Base-by-base conservation (phyloP, 371 early-diverging fungal genomes). In the Batkoa obscura region DNA sequence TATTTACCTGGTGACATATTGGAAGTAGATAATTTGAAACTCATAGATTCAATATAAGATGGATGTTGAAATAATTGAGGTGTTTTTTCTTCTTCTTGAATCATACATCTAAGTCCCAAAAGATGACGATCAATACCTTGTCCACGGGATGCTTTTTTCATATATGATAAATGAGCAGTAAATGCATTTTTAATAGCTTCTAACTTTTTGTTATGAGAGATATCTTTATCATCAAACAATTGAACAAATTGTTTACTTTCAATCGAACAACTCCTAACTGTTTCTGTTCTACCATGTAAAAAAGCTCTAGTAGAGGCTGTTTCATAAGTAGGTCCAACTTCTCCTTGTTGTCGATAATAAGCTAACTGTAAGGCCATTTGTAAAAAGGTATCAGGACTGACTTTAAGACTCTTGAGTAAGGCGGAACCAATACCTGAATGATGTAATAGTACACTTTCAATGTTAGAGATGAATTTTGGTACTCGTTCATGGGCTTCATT, bases 241-340 rank as follows among this genome's bases (percentile, higher is more conserved):
- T 71, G 60, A 43, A 71, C 74, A 63, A 88, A 88, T 1, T 64
- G 75, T 59, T 73, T 66, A 50, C 79, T 72, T 33, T 89, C 88
- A 1, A 58, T 57, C 4, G 84, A 79, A 61, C 81, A 74, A 45
- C 78, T 72, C 10, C 90, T 74, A 17, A 78, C 79, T 41, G 86
- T 85, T 68, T 90, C 90, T n/a, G 90, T 90, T 37, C 90, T 73
- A 8, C 90, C 90, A 50, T 81, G 82, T 55, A 71, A 62, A 71
- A 86, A 89, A 43, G 65, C 48, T n/a, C 90, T 70, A 6, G 81
- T 79, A 8, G 86, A 80, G 0, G 86, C 84, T 6, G 86, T 74
- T 63, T 89, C 84, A 62, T 83, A 83, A 31, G 78, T 86, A 58
- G 85, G 68, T n/a, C 70, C 65, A 41, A 74, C 69, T 32, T 64